Percentiles rank a stretch among this genome's conserved stretches.
Evolutionary conservation across 1,284 basidiomycete species (phyloP).

Genomic region (Melampsora larici-populina): DNA sequence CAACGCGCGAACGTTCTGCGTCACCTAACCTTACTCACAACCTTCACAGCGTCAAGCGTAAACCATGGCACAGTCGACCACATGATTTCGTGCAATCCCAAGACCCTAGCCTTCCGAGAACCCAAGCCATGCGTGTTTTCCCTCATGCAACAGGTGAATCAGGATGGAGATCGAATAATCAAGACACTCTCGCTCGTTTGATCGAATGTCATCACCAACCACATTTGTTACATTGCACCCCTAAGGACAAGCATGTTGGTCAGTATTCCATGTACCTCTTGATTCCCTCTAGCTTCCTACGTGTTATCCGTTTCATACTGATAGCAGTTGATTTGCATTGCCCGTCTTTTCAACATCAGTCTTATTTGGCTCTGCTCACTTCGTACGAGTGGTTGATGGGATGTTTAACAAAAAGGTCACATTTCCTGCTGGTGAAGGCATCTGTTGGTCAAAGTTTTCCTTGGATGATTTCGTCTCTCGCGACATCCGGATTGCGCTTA

Average conservation of each 20-base stretch:
- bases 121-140: too few species aligned
- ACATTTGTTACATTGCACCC: neutral
- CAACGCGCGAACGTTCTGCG: too few species aligned
- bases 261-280: neutral
- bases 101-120: too few species aligned
- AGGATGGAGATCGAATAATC: neutral
- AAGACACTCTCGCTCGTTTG: neutral
- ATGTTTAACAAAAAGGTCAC: neutral
- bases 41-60: too few species aligned
- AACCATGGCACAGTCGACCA: too few species aligned
- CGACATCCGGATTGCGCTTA: neutral
- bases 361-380: constrained; percentile 1
- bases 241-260: neutral
- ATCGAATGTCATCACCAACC: neutral
- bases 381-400: neutral
- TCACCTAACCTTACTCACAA: too few species aligned
- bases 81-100: too few species aligned
- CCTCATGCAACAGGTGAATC: neutral
- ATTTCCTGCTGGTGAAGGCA: constrained; percentile 2
- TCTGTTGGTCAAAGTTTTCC: neutral
- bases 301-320: too few species aligned
- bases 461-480: neutral
- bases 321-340: neutral
- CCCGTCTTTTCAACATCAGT: neutral
- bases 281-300: neutral